Base-by-base conservation (phyloP, 164 flowering plant species). In the Magnolia kwangsiensis region DNA sequence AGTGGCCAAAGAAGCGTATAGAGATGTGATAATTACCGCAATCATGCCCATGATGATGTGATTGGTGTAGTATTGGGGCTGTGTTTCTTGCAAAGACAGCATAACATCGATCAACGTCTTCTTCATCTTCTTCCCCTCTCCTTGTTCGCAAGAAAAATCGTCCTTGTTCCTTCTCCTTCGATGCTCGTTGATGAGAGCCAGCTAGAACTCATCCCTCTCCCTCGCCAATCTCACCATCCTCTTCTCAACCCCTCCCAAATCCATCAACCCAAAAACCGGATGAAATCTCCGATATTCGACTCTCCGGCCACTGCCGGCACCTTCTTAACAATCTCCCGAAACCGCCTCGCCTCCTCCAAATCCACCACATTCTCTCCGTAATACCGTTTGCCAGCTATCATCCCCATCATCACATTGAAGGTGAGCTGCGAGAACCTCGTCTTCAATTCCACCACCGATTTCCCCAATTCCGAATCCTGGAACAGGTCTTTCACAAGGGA, bases 311-410 rank as follows among this genome's bases (percentile, higher is more conserved):
- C 13, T 1, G 10, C 23, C 13, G 68, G 51, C n/a, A 65, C 13
- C 64, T 75, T 75, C 71, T 45, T 6, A 8, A 76, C 45, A 19
- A 74, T 61, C 21, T 77, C 37, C 66, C 20, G 45, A 65, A 77
- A 77, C 63, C 23, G 50, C 72, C 50, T 31, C 10, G 70, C 75
- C 72, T 77, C 79, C 18, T 72, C 74, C 63, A 10, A 8, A 8
- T 73, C 27, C 21, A 7, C 71, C 67, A 69, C 75, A 6, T 74
- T 78, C 10, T 83, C 81, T 16, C 80, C 83, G 16, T 61, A 83
- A 51, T 80, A 85, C 67, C 86, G 51, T 76, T 87, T 87, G 68
- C 87, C 88, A 1, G 86, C 83, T 7, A 84, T 61, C 85, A 89
- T 86, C 77, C 83, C 82, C 84, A 83, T 79, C 20, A 87, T 78